Percentiles rank a stretch among this genome's conserved stretches.
Evolutionary conservation across 345 rosid species (phyloP).

Genomic region (Salix purpurea): DNA sequence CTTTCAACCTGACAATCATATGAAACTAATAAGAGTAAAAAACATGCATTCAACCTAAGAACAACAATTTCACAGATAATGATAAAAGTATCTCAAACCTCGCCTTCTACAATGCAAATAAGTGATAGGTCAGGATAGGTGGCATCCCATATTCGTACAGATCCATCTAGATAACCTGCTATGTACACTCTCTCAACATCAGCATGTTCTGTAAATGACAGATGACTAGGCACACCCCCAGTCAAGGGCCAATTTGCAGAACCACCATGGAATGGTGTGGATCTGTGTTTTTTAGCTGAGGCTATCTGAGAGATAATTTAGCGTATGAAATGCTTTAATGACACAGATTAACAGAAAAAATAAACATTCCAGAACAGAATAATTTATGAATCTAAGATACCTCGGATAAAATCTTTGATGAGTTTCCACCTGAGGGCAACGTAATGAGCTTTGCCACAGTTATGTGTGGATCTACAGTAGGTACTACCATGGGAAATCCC

Average conservation of each 20-base stretch:
- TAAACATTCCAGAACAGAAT: neutral
- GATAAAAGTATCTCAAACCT: constrained; percentile 35
- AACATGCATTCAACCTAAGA: neutral
- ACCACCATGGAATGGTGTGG: constrained; percentile 17
- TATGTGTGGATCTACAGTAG: constrained; percentile 55
- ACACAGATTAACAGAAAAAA: constrained; percentile 2
- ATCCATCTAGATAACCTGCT: constrained; percentile 86
- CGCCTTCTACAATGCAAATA: constrained; percentile 44
- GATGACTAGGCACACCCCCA: constrained; percentile 66
- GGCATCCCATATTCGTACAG: constrained; percentile 78
- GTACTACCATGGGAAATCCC: constrained; percentile 53
- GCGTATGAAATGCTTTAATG: neutral
- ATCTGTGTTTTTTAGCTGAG: constrained; percentile 20
- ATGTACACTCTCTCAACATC: constrained; percentile 61
- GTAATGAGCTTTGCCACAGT: constrained; percentile 45
- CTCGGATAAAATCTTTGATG: constrained; percentile 50
- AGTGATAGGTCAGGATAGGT: constrained; percentile 58
- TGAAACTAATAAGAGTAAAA: neutral
- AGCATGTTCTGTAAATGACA: constrained; percentile 37
- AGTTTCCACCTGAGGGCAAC: constrained; percentile 34
- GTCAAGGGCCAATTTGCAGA: constrained; percentile 69
- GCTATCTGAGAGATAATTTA: constrained; percentile 22
- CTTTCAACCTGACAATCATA: constrained; percentile 42
- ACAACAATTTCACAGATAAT: neutral
- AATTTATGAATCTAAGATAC: constrained; percentile 28